Conservation (phyloP, 257 asterid genomes). For the Solanum tarijense region DNA sequence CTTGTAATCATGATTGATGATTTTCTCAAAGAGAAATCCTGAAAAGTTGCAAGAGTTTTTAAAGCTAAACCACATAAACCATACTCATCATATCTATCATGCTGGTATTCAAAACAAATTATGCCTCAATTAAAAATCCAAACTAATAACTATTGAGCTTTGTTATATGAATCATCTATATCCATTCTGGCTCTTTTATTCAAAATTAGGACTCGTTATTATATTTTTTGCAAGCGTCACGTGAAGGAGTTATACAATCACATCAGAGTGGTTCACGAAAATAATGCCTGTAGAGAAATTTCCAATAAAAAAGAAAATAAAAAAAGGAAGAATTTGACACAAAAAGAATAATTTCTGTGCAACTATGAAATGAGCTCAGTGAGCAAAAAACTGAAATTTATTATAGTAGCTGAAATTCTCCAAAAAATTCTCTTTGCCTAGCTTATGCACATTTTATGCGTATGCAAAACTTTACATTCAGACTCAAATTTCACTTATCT, state of each 20-base stretch:
- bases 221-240: not conserved
- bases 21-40: not conserved
- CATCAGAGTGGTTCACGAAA: not conserved
- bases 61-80: not conserved
- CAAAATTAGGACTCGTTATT: not conserved
- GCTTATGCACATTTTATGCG: not conserved
- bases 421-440: not conserved
- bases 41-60: not conserved
- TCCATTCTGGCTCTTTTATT: not conserved
- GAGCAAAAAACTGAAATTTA: not conserved
- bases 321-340: not conserved
- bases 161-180: not conserved
- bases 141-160: not conserved
- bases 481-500: constrained; percentile 23
- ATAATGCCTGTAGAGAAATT: not conserved
- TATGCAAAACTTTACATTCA: not conserved
- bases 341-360: not conserved
- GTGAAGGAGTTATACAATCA: not conserved
- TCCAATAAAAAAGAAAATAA: not conserved
- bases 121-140: not conserved
- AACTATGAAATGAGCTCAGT: not conserved
- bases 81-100: not conserved
- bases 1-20: not conserved
- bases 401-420: not conserved
- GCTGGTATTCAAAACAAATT: not conserved